Evolutionary conservation across 2,329 filamentous ascomycete genomes (phyloP).

Genomic region (Macrophomina tecta): DNA sequence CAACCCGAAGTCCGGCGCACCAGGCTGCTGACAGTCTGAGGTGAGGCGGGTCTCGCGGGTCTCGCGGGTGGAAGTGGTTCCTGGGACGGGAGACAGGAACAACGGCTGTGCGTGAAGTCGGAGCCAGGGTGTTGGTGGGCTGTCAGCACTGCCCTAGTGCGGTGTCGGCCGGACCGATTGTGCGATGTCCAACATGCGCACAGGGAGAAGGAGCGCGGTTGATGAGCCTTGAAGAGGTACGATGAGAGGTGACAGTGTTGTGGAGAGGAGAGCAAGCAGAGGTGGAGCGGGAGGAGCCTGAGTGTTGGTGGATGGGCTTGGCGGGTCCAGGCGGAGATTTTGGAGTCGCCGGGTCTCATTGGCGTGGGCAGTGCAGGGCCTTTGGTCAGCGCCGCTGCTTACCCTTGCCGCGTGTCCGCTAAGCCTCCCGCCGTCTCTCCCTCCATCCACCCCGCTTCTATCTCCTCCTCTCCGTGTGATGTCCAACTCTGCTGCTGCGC

Average conservation of each 20-base stretch:
- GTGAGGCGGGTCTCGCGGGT: slow-evolving; percentile 6
- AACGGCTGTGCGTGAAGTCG: neutral
- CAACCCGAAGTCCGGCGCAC: neutral
- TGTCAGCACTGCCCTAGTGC: slow-evolving; percentile 10
- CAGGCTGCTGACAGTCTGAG: slow-evolving; percentile 21
- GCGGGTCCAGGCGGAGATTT: neutral
- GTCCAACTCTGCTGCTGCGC: no score
- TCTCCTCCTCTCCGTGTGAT: neutral
- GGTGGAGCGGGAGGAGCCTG: no score
- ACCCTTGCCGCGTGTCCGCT: slow-evolving; percentile 6
- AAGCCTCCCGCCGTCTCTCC: neutral
- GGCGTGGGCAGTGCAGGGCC: neutral
- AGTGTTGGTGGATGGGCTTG: neutral
- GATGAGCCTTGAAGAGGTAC: neutral
- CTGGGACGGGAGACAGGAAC: neutral
- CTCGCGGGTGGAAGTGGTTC: neutral
- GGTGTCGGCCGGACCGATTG: neutral
- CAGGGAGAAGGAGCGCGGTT: neutral
- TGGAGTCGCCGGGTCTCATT: neutral
- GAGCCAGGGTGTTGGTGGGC: neutral
- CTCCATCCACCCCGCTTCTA: neutral
- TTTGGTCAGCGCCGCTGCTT: neutral
- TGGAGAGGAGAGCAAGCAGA: no score
- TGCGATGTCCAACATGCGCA: neutral
- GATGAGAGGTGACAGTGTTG: no score